Percentiles rank a stretch among this genome's conserved stretches.
Conservation (phyloP, 2,329 filamentous ascomycete species). For the Xylaria sp. region DNA sequence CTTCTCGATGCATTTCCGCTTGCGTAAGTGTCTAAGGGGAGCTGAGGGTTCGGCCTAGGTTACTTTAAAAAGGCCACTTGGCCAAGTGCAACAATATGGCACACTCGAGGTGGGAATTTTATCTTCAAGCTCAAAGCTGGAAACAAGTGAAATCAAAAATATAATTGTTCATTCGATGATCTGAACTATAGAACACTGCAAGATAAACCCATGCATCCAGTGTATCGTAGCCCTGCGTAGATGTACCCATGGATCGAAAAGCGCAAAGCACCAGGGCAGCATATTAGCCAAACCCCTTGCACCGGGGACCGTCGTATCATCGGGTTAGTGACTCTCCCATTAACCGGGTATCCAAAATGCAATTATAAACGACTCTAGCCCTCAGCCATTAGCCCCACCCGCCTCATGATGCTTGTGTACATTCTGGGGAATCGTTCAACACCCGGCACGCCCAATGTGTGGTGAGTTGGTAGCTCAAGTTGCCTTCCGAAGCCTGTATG, state of each 20-base stretch:
- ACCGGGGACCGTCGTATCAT: not conserved
- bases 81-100: slow-evolving; percentile 30
- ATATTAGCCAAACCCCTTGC: slow-evolving; percentile 25
- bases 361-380: slow-evolving; percentile 14
- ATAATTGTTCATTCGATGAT: not conserved
- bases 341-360: not conserved
- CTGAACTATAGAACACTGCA: not conserved
- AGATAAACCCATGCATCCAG: not conserved
- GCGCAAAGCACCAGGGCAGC: not conserved
- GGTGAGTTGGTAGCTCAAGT: slow-evolving; percentile 22
- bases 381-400: not conserved
- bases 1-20: slow-evolving; percentile 9
- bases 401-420: slow-evolving; percentile 14
- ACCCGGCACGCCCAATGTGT: slow-evolving; percentile 7
- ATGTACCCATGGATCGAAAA: slow-evolving; percentile 9
- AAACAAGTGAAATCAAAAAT: not conserved
- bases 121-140: slow-evolving; percentile 2
- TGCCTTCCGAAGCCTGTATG: slow-evolving; percentile 15
- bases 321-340: slow-evolving; percentile 4
- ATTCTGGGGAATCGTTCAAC: slow-evolving; percentile 14
- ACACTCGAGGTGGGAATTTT: not conserved
- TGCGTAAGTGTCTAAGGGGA: not conserved
- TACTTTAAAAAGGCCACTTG: slow-evolving; percentile 33
- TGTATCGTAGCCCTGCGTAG: slow-evolving; percentile 2
- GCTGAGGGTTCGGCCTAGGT: not conserved